phyloP scores from a whole-genome alignment of 2,329 filamentous ascomycete genomes.

The Clonostachys rosea region DNA sequence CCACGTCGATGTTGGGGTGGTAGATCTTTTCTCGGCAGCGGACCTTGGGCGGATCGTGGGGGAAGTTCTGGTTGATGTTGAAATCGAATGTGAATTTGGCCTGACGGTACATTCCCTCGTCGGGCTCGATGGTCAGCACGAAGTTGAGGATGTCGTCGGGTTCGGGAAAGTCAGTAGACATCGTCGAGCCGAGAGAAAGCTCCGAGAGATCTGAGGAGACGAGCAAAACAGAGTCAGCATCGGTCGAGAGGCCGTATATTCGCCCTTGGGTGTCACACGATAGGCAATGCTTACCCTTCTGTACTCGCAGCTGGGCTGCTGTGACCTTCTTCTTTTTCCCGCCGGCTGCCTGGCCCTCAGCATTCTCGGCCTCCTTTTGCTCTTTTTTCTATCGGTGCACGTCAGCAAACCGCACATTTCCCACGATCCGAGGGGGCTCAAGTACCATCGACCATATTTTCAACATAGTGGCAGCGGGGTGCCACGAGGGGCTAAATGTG shows the following conservation, averaged over 20 bases:
- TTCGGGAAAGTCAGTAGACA: conserved; percentile 78
- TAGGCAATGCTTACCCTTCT: conserved; percentile 67
- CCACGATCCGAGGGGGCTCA: conserved; percentile 1
- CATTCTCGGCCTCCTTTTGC: conserved; percentile 90
- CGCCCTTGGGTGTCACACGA: background rate
- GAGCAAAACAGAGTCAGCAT: background rate
- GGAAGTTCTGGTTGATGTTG: conserved; percentile 89
- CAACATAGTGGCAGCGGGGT: conserved; percentile 63
- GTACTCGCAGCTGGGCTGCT: conserved; percentile 88
- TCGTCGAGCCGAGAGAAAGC: conserved; percentile 71
- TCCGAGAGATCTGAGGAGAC: conserved; percentile 66
- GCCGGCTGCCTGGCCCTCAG: conserved; percentile 62
- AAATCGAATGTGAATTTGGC: conserved; percentile 89
- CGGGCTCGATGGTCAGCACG: conserved; percentile 73
- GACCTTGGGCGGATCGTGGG: conserved; percentile 96
- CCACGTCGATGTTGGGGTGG: conserved; percentile 96
- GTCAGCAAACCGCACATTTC: background rate
- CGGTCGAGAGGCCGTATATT: conserved; percentile 2
- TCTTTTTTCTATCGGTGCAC: conserved; percentile 73
- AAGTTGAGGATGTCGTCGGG: conserved; percentile 86
- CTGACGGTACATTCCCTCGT: conserved; percentile 84
- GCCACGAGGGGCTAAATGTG: background rate
- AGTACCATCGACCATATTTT: conserved; percentile 99
- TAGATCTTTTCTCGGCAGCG: conserved; percentile 98
- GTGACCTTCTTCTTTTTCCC: conserved; percentile 99